Percentiles rank a stretch among this genome's conserved stretches.
These are phyloP conservation scores for Pythium phragmiticola DNA, from an alignment of 352 stramenopile species.

Conservation along the genomic window DNA sequence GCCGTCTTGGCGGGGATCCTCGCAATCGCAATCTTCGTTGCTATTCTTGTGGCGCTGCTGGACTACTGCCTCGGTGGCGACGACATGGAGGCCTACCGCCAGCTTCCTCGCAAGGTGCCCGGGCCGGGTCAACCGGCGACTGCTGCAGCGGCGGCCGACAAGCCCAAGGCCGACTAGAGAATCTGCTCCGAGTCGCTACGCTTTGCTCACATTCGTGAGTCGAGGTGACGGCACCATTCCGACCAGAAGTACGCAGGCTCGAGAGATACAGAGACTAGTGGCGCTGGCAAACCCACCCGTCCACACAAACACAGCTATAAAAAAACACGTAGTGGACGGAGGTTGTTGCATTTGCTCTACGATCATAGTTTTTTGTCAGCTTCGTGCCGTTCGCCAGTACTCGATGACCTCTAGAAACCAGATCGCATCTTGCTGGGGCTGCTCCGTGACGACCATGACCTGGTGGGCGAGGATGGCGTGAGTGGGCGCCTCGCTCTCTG, in stretches of 20 bases:
- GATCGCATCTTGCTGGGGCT: slow-evolving; percentile 24
- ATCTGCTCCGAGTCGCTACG: neutral
- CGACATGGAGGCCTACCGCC: slow-evolving; percentile 49
- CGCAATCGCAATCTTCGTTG: slow-evolving; percentile 38
- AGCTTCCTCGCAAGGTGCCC: slow-evolving; percentile 34
- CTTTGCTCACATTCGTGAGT: neutral
- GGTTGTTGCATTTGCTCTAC: neutral
- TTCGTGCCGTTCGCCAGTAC: slow-evolving; percentile 19
- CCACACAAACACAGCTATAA: neutral
- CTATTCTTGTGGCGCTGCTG: slow-evolving; percentile 35
- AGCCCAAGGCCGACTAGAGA: slow-evolving; percentile 28
- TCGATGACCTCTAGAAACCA: slow-evolving; percentile 29
- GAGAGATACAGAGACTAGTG: too few species aligned
- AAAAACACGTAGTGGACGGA: neutral
- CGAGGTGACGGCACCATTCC: neutral
- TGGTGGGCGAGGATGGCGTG: slow-evolving; percentile 22
- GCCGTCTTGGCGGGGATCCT: slow-evolving; percentile 35
- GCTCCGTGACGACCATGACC: slow-evolving; percentile 16
- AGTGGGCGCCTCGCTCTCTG: slow-evolving; percentile 6
- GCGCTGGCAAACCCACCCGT: neutral
- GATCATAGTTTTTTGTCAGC: neutral
- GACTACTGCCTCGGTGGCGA: slow-evolving; percentile 41
- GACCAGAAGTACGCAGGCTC: too few species aligned
- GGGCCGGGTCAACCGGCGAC: slow-evolving; percentile 24
- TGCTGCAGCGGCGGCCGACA: slow-evolving; percentile 15